Evolutionary conservation across 2,329 filamentous ascomycete genomes (phyloP).

Genomic region (Aspergillus oerlinghausenensis): DNA sequence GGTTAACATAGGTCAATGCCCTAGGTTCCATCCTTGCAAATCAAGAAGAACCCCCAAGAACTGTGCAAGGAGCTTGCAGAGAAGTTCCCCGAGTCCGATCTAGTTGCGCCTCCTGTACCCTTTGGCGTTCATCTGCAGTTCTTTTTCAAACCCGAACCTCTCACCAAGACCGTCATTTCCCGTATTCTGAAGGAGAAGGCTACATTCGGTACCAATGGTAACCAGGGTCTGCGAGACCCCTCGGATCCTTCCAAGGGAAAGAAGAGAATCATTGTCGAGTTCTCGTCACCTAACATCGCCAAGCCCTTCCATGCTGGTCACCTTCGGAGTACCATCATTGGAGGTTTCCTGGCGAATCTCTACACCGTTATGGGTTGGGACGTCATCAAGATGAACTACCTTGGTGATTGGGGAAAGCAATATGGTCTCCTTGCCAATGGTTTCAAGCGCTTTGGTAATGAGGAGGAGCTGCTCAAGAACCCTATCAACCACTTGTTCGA

Average conservation of each 20-base stretch:
- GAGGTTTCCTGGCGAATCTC: constrained; percentile 60
- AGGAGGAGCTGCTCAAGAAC: constrained; percentile 56
- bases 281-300: constrained; percentile 64
- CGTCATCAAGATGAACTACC: constrained; percentile 61
- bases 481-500: constrained; percentile 63
- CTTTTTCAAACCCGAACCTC: constrained; percentile 57
- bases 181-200: constrained; percentile 55
- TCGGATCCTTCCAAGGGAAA: constrained; percentile 51
- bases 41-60: constrained; percentile 57
- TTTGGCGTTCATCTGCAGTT: constrained; percentile 60
- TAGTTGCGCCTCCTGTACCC: constrained; percentile 52
- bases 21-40: constrained; percentile 40
- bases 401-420: constrained; percentile 66
- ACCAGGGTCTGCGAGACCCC: constrained; percentile 56
- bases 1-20: neutral
- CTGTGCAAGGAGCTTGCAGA: constrained; percentile 53
- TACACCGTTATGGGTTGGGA: constrained; percentile 60
- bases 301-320: constrained; percentile 65
- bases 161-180: constrained; percentile 55
- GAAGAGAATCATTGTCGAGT: constrained; percentile 61
- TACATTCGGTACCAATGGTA: constrained; percentile 57
- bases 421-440: constrained; percentile 61
- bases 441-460: constrained; percentile 58
- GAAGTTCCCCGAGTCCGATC: constrained; percentile 55
- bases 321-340: constrained; percentile 63